phyloP scores from a whole-genome alignment of 768 basidiomycete genomes.

The Cystofilobasidium macerans region DNA sequence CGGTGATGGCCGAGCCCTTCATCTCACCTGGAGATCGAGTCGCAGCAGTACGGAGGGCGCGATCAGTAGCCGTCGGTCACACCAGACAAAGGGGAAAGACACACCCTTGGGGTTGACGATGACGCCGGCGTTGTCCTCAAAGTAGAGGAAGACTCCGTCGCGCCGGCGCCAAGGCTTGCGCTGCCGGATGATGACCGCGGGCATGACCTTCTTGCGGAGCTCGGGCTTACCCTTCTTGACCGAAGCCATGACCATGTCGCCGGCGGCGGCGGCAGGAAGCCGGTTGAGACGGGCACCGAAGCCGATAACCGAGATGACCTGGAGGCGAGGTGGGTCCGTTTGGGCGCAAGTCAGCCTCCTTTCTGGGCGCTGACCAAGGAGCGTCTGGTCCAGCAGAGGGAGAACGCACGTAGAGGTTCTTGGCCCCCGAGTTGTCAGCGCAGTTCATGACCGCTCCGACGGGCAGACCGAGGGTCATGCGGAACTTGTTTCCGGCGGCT shows the following conservation, averaged over 20 bases:
- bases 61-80: too few species aligned
- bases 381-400: too few species aligned
- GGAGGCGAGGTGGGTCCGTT: slow-evolving; percentile 8
- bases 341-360: not conserved
- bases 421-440: slow-evolving; percentile 98
- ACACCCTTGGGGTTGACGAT: slow-evolving; percentile 42
- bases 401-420: slow-evolving; percentile 58
- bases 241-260: slow-evolving; percentile 89
- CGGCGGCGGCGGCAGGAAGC: slow-evolving; percentile 67
- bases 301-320: slow-evolving; percentile 84
- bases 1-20: slow-evolving; percentile 91
- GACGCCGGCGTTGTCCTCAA: slow-evolving; percentile 41
- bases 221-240: slow-evolving; percentile 99
- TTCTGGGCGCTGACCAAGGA: too few species aligned
- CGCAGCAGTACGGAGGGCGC: too few species aligned
- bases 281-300: slow-evolving; percentile 95
- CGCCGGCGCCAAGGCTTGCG: slow-evolving; percentile 96
- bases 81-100: slow-evolving; percentile 30
- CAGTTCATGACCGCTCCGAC: slow-evolving; percentile 80
- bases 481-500: slow-evolving; percentile 80
- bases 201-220: slow-evolving; percentile 99
- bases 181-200: slow-evolving; percentile 90
- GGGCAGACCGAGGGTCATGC: slow-evolving; percentile 73
- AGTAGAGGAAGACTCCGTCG: slow-evolving; percentile 99
- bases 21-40: too few species aligned